These are phyloP conservation scores for Hymenotorrendiella dingleyae DNA, from an alignment of 2,329 filamentous ascomycete genomes.

Conservation along the genomic window DNA sequence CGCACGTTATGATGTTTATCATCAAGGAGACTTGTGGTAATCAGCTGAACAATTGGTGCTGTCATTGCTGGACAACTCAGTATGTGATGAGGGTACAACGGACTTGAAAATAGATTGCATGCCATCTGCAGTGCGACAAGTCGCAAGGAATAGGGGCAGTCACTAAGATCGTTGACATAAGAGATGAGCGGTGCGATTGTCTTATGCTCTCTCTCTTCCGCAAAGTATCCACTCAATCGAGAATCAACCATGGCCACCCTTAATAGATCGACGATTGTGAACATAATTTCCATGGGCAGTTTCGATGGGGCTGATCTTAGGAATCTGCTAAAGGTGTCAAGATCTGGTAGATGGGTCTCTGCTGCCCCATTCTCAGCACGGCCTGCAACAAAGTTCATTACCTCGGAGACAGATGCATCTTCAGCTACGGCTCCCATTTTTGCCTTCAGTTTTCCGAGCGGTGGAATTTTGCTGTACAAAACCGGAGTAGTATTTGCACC, in stretches of 20 bases:
- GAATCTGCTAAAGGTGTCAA: slow-evolving; percentile 58
- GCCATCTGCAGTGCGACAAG: slow-evolving; percentile 77
- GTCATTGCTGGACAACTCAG: slow-evolving; percentile 47
- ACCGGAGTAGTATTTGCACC: slow-evolving; percentile 54
- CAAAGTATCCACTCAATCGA: slow-evolving; percentile 74
- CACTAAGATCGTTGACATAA: slow-evolving; percentile 48
- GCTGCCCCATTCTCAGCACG: slow-evolving; percentile 52
- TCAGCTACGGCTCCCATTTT: slow-evolving; percentile 67
- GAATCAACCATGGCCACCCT: slow-evolving; percentile 71
- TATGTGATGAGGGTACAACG: slow-evolving; percentile 62
- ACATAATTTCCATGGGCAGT: slow-evolving; percentile 61
- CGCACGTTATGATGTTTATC: slow-evolving; percentile 66
- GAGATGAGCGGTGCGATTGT: slow-evolving; percentile 59
- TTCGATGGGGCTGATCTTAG: slow-evolving; percentile 48
- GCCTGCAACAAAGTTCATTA: slow-evolving; percentile 66
- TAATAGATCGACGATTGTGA: slow-evolving; percentile 80
- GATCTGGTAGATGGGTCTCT: slow-evolving; percentile 64
- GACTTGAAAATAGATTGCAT: slow-evolving; percentile 78
- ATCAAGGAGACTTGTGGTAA: slow-evolving; percentile 75
- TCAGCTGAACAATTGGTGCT: slow-evolving; percentile 56
- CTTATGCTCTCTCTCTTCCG: slow-evolving; percentile 62
- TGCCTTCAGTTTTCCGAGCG: slow-evolving; percentile 70
- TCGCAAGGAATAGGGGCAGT: slow-evolving; percentile 73
- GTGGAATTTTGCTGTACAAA: slow-evolving; percentile 73
- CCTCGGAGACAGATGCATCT: slow-evolving; percentile 52